Percentiles rank a stretch among this genome's conserved stretches.
phyloP scores from a whole-genome alignment of 2,329 filamentous ascomycete species.

The Dothidotthia symphoricarpi region DNA sequence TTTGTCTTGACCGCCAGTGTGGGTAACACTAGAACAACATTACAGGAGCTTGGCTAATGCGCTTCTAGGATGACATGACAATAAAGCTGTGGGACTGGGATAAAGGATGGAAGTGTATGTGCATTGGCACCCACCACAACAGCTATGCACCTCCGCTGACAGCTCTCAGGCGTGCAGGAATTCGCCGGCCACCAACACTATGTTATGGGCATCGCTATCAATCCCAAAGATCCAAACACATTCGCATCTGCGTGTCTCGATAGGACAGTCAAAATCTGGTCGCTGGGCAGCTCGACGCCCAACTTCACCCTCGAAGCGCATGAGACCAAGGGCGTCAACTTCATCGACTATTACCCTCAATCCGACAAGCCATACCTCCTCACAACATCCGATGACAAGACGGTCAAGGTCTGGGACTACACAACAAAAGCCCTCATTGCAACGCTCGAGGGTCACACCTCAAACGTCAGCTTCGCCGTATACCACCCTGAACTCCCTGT shows the following conservation, averaged over 20 bases:
- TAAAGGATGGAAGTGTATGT: conserved; percentile 84
- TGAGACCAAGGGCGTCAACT: conserved; percentile 96
- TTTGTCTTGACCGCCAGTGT: conserved; percentile 89
- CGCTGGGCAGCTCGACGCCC: conserved; percentile 83
- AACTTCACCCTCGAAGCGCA: conserved; percentile 98
- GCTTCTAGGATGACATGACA: conserved; percentile 40
- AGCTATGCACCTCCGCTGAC: conserved; percentile 18
- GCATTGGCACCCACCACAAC: neutral
- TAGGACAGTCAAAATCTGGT: conserved; percentile 97
- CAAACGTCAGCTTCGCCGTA: conserved; percentile 96
- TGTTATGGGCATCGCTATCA: conserved; percentile 95
- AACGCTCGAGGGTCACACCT: conserved; percentile 93
- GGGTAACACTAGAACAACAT: conserved; percentile 13
- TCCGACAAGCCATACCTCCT: conserved; percentile 79
- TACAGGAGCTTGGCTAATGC: conserved; percentile 19
- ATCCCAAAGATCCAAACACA: conserved; percentile 79
- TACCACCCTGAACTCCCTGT: conserved; percentile 96
- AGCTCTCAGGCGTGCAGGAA: conserved; percentile 64
- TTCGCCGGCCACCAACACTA: conserved; percentile 97
- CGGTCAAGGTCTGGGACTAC: conserved; percentile 98
- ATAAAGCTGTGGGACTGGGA: conserved; percentile 99
- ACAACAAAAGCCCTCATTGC: conserved; percentile 97
- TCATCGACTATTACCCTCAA: conserved; percentile 81
- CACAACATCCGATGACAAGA: conserved; percentile 93
- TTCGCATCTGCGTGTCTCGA: conserved; percentile 94